Conservation (phyloP, 192 early-diverging fungal species). For the Dimargaris cristalligena region DNA sequence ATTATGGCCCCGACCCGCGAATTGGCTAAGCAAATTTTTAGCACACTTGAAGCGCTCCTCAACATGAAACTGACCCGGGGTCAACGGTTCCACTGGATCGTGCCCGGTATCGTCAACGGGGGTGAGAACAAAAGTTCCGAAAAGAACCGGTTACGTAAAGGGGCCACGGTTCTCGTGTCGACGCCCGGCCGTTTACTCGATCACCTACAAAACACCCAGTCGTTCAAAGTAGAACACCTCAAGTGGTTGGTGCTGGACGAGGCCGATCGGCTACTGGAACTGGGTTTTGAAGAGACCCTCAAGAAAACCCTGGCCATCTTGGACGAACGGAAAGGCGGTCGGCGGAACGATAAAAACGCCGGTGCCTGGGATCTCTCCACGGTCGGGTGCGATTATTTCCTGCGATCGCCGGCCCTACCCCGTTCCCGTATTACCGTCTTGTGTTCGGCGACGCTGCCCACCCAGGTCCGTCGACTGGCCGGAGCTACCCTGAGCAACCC, state of each 20-base stretch:
- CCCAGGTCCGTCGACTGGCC: constrained; percentile 67
- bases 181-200: constrained; percentile 93
- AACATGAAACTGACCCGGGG: constrained; percentile 28
- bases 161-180: constrained; percentile 73
- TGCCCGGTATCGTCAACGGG: constrained; percentile 65
- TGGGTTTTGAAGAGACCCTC: constrained; percentile 76
- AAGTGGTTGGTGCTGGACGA: constrained; percentile 96
- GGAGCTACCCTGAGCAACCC: constrained; percentile 63
- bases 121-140: constrained; percentile 70
- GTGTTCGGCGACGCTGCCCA: constrained; percentile 86
- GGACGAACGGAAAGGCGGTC: constrained; percentile 27
- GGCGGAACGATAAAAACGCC: constrained; percentile 18
- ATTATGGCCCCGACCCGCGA: constrained; percentile 94
- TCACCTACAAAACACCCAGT: constrained; percentile 66
- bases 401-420: constrained; percentile 30
- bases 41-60: constrained; percentile 55
- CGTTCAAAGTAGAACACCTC: constrained; percentile 68
- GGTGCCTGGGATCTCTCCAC: constrained; percentile 16
- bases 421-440: constrained; percentile 51
- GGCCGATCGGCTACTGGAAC: constrained; percentile 88
- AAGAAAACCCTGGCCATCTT: constrained; percentile 48
- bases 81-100: constrained; percentile 56
- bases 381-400: constrained; percentile 12
- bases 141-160: constrained; percentile 68
- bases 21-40: constrained; percentile 85